These are phyloP conservation scores for Aspergillus bridgeri DNA, from an alignment of 495 filamentous ascomycete genomes.

Conservation along the genomic window DNA sequence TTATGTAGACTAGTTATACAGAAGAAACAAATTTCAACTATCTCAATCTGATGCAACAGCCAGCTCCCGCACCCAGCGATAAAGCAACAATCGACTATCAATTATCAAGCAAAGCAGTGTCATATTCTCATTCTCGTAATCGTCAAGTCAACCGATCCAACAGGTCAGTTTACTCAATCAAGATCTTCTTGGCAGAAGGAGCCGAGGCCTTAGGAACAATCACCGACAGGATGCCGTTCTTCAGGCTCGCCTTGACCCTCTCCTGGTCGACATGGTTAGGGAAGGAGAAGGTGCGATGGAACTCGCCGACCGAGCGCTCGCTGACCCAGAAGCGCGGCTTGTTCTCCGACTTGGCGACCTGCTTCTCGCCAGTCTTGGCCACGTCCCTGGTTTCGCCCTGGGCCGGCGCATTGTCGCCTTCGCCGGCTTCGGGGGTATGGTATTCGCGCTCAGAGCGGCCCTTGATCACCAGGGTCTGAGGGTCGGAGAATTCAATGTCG, in stretches of 20 bases:
- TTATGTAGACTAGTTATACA: no score
- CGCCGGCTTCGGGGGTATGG: conserved; percentile 51
- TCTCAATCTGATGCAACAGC: no score
- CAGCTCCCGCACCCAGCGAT: no score
- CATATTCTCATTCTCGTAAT: background rate
- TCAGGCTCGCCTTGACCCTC: conserved; percentile 68
- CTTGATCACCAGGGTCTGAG: conserved; percentile 70
- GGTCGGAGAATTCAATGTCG: conserved; percentile 81
- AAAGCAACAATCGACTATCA: background rate
- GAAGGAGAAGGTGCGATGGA: conserved; percentile 81
- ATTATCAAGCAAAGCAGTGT: background rate
- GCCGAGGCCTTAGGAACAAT: conserved; percentile 77
- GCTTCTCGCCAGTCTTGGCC: conserved; percentile 13
- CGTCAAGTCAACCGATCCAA: background rate
- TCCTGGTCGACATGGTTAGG: conserved; percentile 74
- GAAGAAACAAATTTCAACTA: no score
- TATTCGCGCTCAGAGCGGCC: conserved; percentile 56
- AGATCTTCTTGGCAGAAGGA: conserved; percentile 50
- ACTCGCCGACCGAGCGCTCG: conserved; percentile 81
- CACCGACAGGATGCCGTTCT: conserved; percentile 74
- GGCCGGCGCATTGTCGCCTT: conserved; percentile 26
- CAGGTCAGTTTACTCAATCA: conserved; percentile 51
- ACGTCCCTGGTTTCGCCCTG: conserved; percentile 16
- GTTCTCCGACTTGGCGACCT: conserved; percentile 24
- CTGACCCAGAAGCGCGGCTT: conserved; percentile 71